Conservation (phyloP, 257 asterid genomes). For the Linaria vulgaris region DNA sequence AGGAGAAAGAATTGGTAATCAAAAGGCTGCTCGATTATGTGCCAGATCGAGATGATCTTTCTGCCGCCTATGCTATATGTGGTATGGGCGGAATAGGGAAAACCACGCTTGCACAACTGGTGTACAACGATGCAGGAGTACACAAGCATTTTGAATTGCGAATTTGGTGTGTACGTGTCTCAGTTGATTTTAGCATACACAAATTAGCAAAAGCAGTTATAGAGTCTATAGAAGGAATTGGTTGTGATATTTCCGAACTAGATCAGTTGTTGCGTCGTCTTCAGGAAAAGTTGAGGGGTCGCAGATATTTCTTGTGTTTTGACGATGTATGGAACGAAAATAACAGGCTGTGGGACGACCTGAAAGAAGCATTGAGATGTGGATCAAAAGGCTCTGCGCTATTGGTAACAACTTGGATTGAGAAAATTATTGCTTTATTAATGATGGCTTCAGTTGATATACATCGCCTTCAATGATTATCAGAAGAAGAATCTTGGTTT, state of each 20-base stretch:
- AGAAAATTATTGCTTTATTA: conserved; percentile 21
- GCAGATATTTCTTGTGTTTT: conserved; percentile 27
- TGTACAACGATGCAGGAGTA: no score
- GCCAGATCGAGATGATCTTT: no score
- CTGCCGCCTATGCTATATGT: no score
- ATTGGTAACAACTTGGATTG: conserved; percentile 25
- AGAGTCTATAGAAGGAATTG: conserved; percentile 10
- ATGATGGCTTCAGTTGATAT: conserved; percentile 23
- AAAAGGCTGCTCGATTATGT: no score
- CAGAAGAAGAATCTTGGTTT: conserved; percentile 28
- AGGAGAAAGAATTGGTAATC: no score
- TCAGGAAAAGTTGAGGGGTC: conserved; percentile 27
- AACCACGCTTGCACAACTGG: no score
- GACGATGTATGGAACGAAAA: conserved; percentile 42
- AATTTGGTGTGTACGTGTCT: conserved; percentile 32
- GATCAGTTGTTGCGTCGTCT: conserved; percentile 25
- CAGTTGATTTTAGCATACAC: conserved; percentile 27
- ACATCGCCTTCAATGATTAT: conserved; percentile 20
- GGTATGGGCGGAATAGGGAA: no score
- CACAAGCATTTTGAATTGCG: no score
- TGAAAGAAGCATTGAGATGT: conserved; percentile 25
- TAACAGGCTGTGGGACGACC: conserved; percentile 21
- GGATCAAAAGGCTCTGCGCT: conserved; percentile 27
- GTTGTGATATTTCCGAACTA: conserved; percentile 13
- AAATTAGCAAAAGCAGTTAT: conserved; percentile 28